These are phyloP conservation scores for Lavandula angustifolia DNA, from an alignment of 257 asterid genomes.

Conservation along the genomic window DNA sequence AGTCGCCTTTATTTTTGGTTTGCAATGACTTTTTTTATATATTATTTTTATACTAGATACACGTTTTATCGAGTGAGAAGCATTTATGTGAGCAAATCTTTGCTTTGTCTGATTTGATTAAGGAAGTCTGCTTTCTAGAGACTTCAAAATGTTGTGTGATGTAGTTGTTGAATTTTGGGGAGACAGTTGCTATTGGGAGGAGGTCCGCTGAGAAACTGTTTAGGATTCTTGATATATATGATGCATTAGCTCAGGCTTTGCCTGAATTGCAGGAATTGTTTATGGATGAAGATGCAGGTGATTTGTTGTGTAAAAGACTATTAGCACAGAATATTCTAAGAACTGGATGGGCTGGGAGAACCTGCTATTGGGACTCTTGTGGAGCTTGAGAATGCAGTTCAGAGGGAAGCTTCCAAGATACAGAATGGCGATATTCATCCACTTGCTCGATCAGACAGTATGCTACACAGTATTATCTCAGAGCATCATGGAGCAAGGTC, in stretches of 20 bases:
- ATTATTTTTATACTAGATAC: too few species aligned
- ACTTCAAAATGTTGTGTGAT: constrained; percentile 85
- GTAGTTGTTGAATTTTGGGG: constrained; percentile 95
- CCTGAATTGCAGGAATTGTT: constrained; percentile 64
- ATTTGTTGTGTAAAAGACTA: constrained; percentile 81
- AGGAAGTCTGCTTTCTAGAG: constrained; percentile 85
- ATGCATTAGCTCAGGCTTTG: constrained; percentile 63
- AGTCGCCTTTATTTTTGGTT: neutral
- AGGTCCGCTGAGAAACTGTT: constrained; percentile 87
- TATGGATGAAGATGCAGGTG: constrained; percentile 74
- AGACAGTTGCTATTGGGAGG: constrained; percentile 87
- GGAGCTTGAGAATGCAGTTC: constrained; percentile 91
- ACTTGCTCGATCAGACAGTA: constrained; percentile 75
- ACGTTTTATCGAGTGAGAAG: constrained; percentile 71
- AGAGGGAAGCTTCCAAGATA: constrained; percentile 79
- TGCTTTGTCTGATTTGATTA: constrained; percentile 67
- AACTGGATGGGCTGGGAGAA: constrained; percentile 75
- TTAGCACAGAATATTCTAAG: too few species aligned
- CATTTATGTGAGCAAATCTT: constrained; percentile 74
- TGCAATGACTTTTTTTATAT: too few species aligned
- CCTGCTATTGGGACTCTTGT: constrained; percentile 90
- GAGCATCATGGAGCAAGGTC: constrained; percentile 89
- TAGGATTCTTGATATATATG: constrained; percentile 88
- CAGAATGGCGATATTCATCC: constrained; percentile 92
- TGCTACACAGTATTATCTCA: constrained; percentile 86